Evolutionary conservation across 2,329 filamentous ascomycete species (phyloP).

Genomic region (Pyrenophora teres): DNA sequence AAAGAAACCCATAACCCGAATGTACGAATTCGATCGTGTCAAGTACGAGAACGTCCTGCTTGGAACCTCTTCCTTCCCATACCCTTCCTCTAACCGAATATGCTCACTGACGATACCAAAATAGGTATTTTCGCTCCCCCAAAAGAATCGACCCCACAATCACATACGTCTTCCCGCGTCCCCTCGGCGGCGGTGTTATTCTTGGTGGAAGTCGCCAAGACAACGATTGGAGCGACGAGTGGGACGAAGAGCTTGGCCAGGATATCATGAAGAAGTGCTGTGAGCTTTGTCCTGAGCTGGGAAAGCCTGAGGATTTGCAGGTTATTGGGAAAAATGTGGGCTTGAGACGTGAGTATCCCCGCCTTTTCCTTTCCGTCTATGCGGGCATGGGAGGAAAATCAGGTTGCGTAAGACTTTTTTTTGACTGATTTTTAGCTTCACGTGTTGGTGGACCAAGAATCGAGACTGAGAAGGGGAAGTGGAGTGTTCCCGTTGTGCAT

Average conservation of each 20-base stretch:
- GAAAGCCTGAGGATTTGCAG: constrained; percentile 72
- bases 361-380: background rate
- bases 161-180: constrained; percentile 53
- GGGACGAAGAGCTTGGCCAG: constrained; percentile 75
- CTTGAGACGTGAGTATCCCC: constrained; percentile 60
- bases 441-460: constrained; percentile 75
- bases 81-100: background rate
- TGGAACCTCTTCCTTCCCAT: background rate
- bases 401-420: background rate
- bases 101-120: background rate
- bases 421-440: constrained; percentile 52
- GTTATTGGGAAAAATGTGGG: constrained; percentile 83
- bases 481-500: constrained; percentile 64
- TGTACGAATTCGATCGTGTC: constrained; percentile 38
- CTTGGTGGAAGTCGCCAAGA: constrained; percentile 83
- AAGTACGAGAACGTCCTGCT: constrained; percentile 7
- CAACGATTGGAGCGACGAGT: constrained; percentile 77
- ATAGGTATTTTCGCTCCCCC: constrained; percentile 48
- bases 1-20: constrained; percentile 44
- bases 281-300: constrained; percentile 67
- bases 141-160: constrained; percentile 50
- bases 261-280: constrained; percentile 82
- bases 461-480: constrained; percentile 67
- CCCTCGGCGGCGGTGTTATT: constrained; percentile 75
- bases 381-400: too few relatives aligned